These are phyloP conservation scores for Fusarium sp. DNA, from an alignment of 2,329 filamentous ascomycete genomes.

Conservation along the genomic window DNA sequence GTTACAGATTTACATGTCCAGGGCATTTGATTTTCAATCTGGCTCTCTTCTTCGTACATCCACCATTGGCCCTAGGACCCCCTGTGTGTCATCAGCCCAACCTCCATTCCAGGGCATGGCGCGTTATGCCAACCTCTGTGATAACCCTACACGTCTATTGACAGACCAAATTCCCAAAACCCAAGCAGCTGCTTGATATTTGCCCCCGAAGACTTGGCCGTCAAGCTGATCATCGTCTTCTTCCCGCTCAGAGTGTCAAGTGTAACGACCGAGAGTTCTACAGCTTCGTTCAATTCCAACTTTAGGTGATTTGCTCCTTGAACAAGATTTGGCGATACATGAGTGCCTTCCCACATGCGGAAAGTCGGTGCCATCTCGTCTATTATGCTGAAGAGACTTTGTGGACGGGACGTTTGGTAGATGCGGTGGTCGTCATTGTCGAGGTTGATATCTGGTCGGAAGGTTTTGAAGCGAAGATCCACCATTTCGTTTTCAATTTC, in stretches of 20 bases:
- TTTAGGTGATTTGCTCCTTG: not conserved
- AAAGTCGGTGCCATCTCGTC: not conserved
- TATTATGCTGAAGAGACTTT: not conserved
- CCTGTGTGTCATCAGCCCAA: not conserved
- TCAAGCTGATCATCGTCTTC: conserved; percentile 3
- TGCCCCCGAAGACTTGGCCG: not conserved
- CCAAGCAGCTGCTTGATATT: not conserved
- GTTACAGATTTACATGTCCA: too few relatives aligned
- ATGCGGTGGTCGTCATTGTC: not conserved
- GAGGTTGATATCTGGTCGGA: not conserved
- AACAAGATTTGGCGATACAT: accelerated
- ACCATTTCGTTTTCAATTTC: conserved; percentile 1
- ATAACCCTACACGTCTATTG: accelerated
- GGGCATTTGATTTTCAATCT: not conserved
- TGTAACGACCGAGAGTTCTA: not conserved
- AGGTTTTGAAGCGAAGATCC: not conserved
- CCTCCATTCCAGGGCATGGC: not conserved
- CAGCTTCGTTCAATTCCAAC: not conserved
- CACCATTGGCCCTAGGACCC: not conserved
- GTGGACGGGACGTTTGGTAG: accelerated
- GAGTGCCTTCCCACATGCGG: not conserved
- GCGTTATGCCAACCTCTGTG: not conserved
- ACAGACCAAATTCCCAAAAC: not conserved
- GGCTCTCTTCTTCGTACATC: not conserved
- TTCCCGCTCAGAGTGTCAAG: not conserved